These are phyloP conservation scores for Aciculosporium take DNA, from an alignment of 2,329 filamentous ascomycete species.

Conservation along the genomic window DNA sequence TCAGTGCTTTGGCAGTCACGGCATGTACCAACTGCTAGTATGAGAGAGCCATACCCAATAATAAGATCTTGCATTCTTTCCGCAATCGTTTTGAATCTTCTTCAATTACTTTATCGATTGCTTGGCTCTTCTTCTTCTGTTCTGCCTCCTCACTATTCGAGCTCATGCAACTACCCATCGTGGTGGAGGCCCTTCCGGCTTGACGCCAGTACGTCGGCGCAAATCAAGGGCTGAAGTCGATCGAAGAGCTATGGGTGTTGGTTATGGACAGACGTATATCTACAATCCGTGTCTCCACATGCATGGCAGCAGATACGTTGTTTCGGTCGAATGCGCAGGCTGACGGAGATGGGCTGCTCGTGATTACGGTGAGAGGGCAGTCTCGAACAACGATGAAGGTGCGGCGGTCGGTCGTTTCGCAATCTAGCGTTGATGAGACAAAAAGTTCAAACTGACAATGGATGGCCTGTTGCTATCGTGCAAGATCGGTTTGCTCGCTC, in stretches of 20 bases:
- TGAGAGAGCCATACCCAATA: constrained; percentile 56
- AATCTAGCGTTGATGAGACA: background rate
- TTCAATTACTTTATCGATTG: constrained; percentile 85
- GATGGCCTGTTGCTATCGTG: background rate
- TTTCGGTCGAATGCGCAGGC: background rate
- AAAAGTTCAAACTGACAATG: background rate
- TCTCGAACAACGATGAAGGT: background rate
- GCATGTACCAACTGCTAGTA: background rate
- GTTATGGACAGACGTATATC: background rate
- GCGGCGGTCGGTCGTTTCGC: background rate
- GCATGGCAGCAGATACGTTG: constrained; percentile 1
- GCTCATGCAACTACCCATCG: constrained; percentile 98
- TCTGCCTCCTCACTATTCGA: constrained; percentile 74
- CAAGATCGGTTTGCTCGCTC: background rate
- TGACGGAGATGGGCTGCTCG: background rate
- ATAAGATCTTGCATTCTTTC: constrained; percentile 95
- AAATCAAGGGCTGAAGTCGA: background rate
- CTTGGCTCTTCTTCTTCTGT: constrained; percentile 91
- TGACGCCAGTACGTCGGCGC: constrained; percentile 1
- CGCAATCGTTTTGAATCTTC: constrained; percentile 87
- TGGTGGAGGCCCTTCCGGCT: constrained; percentile 29
- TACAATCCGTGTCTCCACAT: background rate
- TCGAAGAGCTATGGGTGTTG: background rate
- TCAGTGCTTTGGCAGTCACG: constrained; percentile 8
- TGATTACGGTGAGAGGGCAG: background rate